A percentile compares a stretch with the other conserved stretches of the same genome.
Evolutionary conservation across 108 stramenopile genomes (phyloP).

Genomic region (Aurantiochytrium sp.): DNA sequence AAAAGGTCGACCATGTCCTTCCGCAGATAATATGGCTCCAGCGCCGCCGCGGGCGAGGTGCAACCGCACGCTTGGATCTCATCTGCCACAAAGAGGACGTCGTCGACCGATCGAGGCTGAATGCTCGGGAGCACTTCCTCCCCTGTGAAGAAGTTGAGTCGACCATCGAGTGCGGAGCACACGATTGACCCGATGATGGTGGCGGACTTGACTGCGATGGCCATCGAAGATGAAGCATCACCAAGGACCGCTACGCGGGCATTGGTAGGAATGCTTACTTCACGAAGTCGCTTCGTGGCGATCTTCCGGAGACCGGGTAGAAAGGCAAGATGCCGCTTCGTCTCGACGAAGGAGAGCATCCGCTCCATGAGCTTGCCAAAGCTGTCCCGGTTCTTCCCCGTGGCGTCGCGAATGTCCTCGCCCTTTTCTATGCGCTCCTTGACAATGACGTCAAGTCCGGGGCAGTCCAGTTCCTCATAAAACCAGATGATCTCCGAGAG

Average conservation of each 20-base stretch:
- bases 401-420: neutral
- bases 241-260: neutral
- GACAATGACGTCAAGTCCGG: neutral
- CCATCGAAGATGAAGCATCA: neutral
- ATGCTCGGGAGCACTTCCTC: neutral
- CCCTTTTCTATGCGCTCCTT: neutral
- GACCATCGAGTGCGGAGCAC: neutral
- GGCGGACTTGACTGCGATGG: neutral
- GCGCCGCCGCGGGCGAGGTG: neutral
- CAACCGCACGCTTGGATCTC: neutral
- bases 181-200: neutral
- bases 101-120: neutral
- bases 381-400: neutral
- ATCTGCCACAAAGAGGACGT: neutral
- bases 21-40: neutral
- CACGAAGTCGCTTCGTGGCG: neutral
- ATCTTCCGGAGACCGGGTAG: neutral
- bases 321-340: neutral
- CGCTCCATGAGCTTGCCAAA: slow-evolving; percentile 19
- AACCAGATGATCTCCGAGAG: neutral
- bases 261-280: neutral
- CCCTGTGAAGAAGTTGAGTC: neutral
- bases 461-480: neutral
- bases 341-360: neutral
- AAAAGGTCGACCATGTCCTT: neutral